Percentiles rank a stretch among this genome's conserved stretches.
These are phyloP conservation scores for Neoconidiobolus thromboides DNA, from an alignment of 371 early-diverging fungal genomes.

Conservation along the genomic window DNA sequence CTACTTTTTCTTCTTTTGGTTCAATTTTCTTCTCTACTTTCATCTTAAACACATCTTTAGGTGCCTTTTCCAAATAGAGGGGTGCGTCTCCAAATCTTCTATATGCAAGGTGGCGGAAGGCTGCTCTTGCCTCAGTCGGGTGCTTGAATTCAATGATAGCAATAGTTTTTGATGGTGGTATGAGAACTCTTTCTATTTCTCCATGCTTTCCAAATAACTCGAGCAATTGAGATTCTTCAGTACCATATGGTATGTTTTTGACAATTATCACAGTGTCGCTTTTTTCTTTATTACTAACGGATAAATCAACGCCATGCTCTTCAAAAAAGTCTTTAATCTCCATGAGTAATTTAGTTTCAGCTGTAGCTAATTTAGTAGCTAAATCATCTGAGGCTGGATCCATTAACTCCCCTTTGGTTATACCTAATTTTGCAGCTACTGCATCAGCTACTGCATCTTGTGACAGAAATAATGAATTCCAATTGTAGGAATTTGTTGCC, in stretches of 20 bases:
- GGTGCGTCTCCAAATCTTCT: slow-evolving; percentile 74
- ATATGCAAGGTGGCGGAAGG: slow-evolving; percentile 78
- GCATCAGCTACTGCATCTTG: slow-evolving; percentile 84
- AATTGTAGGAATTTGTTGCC: slow-evolving; percentile 69
- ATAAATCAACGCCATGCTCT: slow-evolving; percentile 30
- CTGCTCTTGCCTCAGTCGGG: slow-evolving; percentile 73
- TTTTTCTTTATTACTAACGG: slow-evolving; percentile 34
- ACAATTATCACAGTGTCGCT: slow-evolving; percentile 81
- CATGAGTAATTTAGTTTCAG: slow-evolving; percentile 85
- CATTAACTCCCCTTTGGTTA: slow-evolving; percentile 73
- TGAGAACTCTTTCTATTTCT: slow-evolving; percentile 57
- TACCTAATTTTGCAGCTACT: slow-evolving; percentile 73
- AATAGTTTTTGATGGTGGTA: slow-evolving; percentile 87
- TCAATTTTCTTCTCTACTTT: slow-evolving; percentile 12
- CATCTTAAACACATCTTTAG: slow-evolving; percentile 50
- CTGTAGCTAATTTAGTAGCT: slow-evolving; percentile 84
- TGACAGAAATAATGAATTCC: slow-evolving; percentile 92
- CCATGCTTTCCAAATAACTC: slow-evolving; percentile 72
- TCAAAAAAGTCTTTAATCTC: slow-evolving; percentile 85
- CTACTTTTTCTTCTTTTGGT: slow-evolving; percentile 11
- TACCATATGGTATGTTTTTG: slow-evolving; percentile 79
- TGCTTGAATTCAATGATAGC: slow-evolving; percentile 86
- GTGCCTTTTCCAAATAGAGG: slow-evolving; percentile 87
- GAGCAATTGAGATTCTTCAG: slow-evolving; percentile 57
- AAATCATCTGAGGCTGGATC: slow-evolving; percentile 69